phyloP scores from a whole-genome alignment of 345 rosid genomes.

The Aegle marmelos region DNA sequence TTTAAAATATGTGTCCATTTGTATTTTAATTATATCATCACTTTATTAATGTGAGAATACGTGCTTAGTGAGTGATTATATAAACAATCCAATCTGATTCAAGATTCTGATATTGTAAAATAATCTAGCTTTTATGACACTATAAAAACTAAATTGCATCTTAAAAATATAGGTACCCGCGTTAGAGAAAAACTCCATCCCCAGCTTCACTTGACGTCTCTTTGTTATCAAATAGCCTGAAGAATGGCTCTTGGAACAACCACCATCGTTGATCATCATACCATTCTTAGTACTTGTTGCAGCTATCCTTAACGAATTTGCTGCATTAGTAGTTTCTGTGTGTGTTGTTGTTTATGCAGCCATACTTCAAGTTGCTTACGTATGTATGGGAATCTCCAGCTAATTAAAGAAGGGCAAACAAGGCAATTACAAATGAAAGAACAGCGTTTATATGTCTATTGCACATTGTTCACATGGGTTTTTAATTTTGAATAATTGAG shows the following conservation, averaged over 20 bases:
- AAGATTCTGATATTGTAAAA: too few species aligned
- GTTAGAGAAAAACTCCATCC: constrained; percentile 15
- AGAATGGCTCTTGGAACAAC: neutral
- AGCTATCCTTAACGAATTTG: neutral
- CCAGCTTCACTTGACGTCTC: constrained; percentile 47
- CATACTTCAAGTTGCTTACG: too few species aligned
- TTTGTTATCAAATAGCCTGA: constrained; percentile 37
- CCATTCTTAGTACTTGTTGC: neutral
- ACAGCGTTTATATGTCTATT: neutral
- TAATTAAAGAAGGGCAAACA: neutral
- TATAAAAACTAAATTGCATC: too few species aligned
- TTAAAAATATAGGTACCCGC: too few species aligned
- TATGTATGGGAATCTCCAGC: neutral
- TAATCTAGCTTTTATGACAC: too few species aligned
- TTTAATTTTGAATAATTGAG: neutral
- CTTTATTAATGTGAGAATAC: too few species aligned
- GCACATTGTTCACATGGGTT: constrained; percentile 3
- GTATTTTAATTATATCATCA: too few species aligned
- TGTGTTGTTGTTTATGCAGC: too few species aligned
- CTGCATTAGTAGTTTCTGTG: too few species aligned
- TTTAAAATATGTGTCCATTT: too few species aligned
- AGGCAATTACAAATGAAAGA: neutral
- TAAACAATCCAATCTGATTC: too few species aligned
- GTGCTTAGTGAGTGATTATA: too few species aligned
- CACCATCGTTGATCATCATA: constrained; percentile 6